Evolutionary conservation across 2,329 filamentous ascomycete species (phyloP).

Genomic region (Chaetomiaceae sp.): DNA sequence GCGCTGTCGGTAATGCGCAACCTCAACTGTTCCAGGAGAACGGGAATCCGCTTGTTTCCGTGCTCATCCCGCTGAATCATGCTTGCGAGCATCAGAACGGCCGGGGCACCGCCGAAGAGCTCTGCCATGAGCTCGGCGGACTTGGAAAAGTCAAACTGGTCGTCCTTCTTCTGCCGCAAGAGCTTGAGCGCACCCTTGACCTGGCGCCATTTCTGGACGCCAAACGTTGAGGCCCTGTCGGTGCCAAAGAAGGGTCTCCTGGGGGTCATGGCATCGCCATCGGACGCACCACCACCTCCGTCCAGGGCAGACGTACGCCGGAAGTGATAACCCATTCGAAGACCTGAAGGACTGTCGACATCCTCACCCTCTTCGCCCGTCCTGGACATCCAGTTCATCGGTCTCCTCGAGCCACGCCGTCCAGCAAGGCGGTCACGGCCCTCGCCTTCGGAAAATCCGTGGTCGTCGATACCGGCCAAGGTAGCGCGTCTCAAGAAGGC

Average conservation of each 20-base stretch:
- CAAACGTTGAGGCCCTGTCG: constrained; percentile 67
- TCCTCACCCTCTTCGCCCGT: constrained; percentile 49
- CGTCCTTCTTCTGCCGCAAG: constrained; percentile 75
- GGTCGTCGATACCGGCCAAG: constrained; percentile 57
- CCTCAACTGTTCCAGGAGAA: constrained; percentile 91
- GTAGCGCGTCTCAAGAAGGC: constrained; percentile 60
- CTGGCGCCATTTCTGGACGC: constrained; percentile 83
- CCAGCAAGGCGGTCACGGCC: constrained; percentile 58
- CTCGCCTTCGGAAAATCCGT: constrained; percentile 70
- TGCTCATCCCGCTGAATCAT: constrained; percentile 98
- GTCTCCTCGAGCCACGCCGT: constrained; percentile 53
- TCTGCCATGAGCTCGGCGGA: constrained; percentile 96
- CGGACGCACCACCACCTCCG: constrained; percentile 56
- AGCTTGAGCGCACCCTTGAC: constrained; percentile 84
- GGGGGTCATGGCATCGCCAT: constrained; percentile 55
- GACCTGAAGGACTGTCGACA: constrained; percentile 47
- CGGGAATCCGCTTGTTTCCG: constrained; percentile 88
- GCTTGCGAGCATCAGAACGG: constrained; percentile 88
- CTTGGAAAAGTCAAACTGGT: constrained; percentile 88
- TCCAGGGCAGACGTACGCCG: constrained; percentile 62
- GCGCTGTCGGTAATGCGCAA: constrained; percentile 77
- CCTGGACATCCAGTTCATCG: constrained; percentile 53
- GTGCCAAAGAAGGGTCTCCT: constrained; percentile 54
- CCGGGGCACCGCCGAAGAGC: constrained; percentile 84
- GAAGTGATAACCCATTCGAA: constrained; percentile 60